phyloP scores from a whole-genome alignment of 306 rosid species.

The Vicia villosa region DNA sequence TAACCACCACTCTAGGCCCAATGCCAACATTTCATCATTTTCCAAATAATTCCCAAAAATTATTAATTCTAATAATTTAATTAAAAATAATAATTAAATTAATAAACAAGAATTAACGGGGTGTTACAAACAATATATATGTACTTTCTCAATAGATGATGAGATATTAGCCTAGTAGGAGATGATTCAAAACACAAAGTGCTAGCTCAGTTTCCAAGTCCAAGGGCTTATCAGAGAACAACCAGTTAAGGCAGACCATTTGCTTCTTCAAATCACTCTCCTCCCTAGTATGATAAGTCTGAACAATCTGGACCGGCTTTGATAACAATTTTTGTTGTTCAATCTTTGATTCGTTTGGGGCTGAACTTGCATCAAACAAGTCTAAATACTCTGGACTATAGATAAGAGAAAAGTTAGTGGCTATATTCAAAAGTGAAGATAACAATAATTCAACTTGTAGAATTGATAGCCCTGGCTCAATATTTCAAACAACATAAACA shows the following conservation, averaged over 20 bases:
- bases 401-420: slow-evolving; percentile 31
- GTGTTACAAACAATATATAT: no score
- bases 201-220: slow-evolving; percentile 75
- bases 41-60: no score
- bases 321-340: slow-evolving; percentile 75
- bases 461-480: no score
- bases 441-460: no score
- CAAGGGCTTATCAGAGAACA: slow-evolving; percentile 90
- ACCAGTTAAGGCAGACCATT: slow-evolving; percentile 92
- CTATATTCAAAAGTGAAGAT: no score
- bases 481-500: no score
- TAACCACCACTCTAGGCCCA: no score
- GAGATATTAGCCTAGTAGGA: slow-evolving; percentile 94
- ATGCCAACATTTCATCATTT: no score
- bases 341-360: slow-evolving; percentile 76
- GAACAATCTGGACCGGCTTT: slow-evolving; percentile 74
- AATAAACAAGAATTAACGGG: no score
- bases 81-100: no score
- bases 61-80: no score
- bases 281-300: slow-evolving; percentile 89
- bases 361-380: slow-evolving; percentile 74
- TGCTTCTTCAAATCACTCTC: slow-evolving; percentile 83
- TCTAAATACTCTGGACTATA: slow-evolving; percentile 79
- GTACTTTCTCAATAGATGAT: no score
- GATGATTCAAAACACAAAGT: slow-evolving; percentile 93